Evolutionary conservation across 352 stramenopile genomes (phyloP).

Genomic region (Globisporangium orthogonon): DNA sequence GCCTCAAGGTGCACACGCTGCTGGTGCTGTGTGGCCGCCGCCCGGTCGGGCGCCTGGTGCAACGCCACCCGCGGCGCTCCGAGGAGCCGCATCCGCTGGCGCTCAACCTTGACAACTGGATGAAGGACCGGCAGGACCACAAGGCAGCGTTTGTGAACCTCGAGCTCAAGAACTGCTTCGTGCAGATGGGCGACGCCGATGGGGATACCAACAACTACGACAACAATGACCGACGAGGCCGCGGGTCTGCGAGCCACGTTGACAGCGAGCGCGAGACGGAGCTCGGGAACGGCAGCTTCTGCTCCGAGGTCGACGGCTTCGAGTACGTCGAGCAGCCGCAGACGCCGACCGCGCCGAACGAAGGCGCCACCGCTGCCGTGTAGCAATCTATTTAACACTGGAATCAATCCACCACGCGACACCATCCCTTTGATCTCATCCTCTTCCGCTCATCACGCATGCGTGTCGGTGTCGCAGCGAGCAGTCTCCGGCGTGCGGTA

Average conservation of each 20-base stretch:
- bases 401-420: too few relatives aligned
- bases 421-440: too few relatives aligned
- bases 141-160: slow-evolving; percentile 10
- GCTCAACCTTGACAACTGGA: slow-evolving; percentile 30
- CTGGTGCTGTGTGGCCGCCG: not conserved
- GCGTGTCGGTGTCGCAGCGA: too few relatives aligned
- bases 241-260: not conserved
- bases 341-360: not conserved
- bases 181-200: slow-evolving; percentile 12
- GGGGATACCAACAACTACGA: too few relatives aligned
- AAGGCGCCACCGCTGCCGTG: not conserved
- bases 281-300: slow-evolving; percentile 1
- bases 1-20: slow-evolving; percentile 6
- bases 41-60: slow-evolving; percentile 1
- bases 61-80: not conserved
- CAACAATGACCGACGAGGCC: not conserved
- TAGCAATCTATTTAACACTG: not conserved
- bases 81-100: slow-evolving; percentile 9
- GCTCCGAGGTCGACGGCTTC: slow-evolving; percentile 2
- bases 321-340: not conserved
- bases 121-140: slow-evolving; percentile 15
- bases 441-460: too few relatives aligned
- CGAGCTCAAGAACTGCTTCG: slow-evolving; percentile 25
- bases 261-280: slow-evolving; percentile 7
- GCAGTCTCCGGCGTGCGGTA: too few relatives aligned